Percentiles rank a stretch among this genome's conserved stretches.
Conservation (phyloP, 1,139 yeast genomes). For the Geotrichum reessii region DNA sequence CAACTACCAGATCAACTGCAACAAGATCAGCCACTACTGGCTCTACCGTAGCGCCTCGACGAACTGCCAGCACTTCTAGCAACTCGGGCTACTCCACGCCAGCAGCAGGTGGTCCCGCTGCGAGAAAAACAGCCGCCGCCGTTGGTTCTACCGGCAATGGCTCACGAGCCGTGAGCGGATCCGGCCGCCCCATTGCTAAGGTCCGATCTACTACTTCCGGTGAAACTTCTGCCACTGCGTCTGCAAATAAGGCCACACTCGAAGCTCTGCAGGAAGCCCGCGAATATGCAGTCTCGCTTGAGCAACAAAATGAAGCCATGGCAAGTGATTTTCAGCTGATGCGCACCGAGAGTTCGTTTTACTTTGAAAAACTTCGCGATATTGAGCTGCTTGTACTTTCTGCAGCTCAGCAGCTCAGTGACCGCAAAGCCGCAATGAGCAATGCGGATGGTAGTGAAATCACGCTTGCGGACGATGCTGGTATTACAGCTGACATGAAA, state of each 20-base stretch:
- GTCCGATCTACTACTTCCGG: constrained; percentile 20
- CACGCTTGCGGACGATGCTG: constrained; percentile 13
- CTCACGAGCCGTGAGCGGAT: constrained; percentile 18
- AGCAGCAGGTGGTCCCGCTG: constrained; percentile 20
- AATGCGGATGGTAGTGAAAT: constrained; percentile 30
- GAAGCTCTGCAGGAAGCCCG: constrained; percentile 18
- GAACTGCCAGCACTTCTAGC: neutral
- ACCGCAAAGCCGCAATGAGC: constrained; percentile 31
- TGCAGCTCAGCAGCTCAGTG: constrained; percentile 48
- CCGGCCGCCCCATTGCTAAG: constrained; percentile 26
- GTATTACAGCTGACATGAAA: constrained; percentile 29
- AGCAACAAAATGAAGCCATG: constrained; percentile 45
- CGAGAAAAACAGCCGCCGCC: constrained; percentile 15
- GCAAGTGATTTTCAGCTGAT: constrained; percentile 43
- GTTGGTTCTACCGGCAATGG: constrained; percentile 17
- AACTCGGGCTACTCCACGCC: neutral
- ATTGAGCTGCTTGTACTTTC: constrained; percentile 76
- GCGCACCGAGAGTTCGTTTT: constrained; percentile 69
- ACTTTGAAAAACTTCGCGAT: constrained; percentile 81
- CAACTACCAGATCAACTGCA: constrained; percentile 12
- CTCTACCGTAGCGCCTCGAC: neutral
- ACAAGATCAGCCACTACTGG: neutral
- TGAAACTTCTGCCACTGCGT: constrained; percentile 10
- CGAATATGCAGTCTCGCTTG: constrained; percentile 37
- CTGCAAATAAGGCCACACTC: constrained; percentile 14